A percentile compares a stretch with the other conserved stretches of the same genome.
Conservation (phyloP, 2,329 filamentous ascomycete genomes). For the Diaporthe citri region DNA sequence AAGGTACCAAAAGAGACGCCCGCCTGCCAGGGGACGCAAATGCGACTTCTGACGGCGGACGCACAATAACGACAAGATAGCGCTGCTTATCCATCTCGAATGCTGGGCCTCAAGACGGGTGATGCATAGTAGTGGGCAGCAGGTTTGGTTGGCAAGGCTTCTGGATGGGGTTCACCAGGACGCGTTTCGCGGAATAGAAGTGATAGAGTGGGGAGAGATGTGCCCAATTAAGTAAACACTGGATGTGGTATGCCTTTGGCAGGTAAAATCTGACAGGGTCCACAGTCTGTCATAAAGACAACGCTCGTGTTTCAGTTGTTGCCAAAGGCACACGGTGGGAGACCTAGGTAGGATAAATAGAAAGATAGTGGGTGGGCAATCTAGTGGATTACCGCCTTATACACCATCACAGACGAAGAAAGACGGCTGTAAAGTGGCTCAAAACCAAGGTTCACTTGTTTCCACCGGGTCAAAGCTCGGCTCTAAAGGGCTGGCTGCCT, state of each 20-base stretch:
- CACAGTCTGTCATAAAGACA: too few relatives aligned
- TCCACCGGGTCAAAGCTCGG: too few relatives aligned
- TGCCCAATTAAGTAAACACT: neutral
- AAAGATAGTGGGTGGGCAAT: neutral
- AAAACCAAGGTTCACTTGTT: too few relatives aligned
- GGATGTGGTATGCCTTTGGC: neutral
- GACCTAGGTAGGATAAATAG: neutral
- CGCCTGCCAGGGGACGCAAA: neutral
- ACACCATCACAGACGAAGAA: too few relatives aligned
- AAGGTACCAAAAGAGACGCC: conserved; percentile 4
- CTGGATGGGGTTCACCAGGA: too few relatives aligned
- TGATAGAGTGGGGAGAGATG: neutral
- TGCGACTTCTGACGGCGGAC: neutral
- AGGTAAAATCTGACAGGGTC: neutral
- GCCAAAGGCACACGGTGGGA: neutral
- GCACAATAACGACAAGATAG: conserved; percentile 23
- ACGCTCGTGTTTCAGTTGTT: neutral
- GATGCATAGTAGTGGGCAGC: neutral
- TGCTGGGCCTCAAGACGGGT: neutral
- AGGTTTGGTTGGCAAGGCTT: neutral
- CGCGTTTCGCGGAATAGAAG: neutral
- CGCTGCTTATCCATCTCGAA: conserved; percentile 21
- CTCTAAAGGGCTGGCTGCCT: too few relatives aligned
- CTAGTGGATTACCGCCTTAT: too few relatives aligned
- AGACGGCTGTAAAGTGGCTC: too few relatives aligned